Conservation (phyloP, 257 asterid species). For the Solanum piurae region DNA sequence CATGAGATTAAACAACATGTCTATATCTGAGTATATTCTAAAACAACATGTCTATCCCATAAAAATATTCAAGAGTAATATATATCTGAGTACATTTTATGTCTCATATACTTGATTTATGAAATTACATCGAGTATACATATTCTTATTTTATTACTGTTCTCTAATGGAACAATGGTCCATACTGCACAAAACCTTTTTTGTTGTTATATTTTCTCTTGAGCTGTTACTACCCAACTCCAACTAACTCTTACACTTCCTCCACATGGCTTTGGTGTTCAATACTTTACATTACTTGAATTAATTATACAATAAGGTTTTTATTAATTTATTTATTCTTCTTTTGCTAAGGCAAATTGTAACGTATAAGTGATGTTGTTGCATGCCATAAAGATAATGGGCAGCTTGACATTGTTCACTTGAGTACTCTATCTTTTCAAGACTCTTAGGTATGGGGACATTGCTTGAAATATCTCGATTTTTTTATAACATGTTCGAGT, state of each 20-base stretch:
- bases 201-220: background rate
- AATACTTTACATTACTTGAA: background rate
- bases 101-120: too few relatives aligned
- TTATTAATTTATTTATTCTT: background rate
- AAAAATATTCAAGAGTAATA: background rate
- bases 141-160: too few relatives aligned
- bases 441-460: background rate
- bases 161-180: background rate
- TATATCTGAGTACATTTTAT: background rate
- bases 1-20: too few relatives aligned
- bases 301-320: background rate
- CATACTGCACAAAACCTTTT: background rate
- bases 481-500: too few relatives aligned
- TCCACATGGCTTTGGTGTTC: slow-evolving; percentile 10
- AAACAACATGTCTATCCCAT: background rate
- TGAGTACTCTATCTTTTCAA: slow-evolving; percentile 1
- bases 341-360: background rate
- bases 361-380: slow-evolving; percentile 13
- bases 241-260: slow-evolving; percentile 3
- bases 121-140: accelerated
- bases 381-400: slow-evolving; percentile 16
- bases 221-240: background rate
- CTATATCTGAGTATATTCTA: background rate
- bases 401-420: slow-evolving; percentile 14
- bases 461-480: background rate